Base-by-base conservation (phyloP, 768 basidiomycete species). In the Collybiopsis confluens region DNA sequence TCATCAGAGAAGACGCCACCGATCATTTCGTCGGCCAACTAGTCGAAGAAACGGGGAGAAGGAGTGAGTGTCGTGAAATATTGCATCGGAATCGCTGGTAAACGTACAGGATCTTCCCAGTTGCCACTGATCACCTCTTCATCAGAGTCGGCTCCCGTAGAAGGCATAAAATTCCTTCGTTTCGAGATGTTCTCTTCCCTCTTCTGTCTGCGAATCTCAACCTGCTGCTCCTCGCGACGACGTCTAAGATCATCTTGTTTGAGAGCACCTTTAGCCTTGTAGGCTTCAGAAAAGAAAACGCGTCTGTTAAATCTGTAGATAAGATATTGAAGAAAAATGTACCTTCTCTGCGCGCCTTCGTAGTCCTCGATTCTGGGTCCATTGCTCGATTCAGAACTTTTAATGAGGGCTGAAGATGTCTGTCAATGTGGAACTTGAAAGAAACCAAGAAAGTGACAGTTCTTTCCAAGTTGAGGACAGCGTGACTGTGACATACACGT, bases 101-200 rank as follows among this genome's bases (percentile, higher is more conserved):
- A 54, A 74, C 79, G 56, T 65, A 92, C 92, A 56, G 88, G 86
- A 64, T 85, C 77, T 68, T 93, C 88, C 88, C 90, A 92, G 55
- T 67, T 76, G 62, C 80, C 81, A 61, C 75, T 68, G 56, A 79
- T 72, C 62, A 84, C 78, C 66, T 96, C 94, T 58, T 98, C 96
- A 81, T 98, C 96, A 50, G 94, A 97, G 66, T 98, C 96, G 56
- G 72, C 76, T 54, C 78, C 75, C 45, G 81, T 71, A 24, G 82
- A 78, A 33, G 92, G 85, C 54, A 93, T 79, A 67, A 96, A 91
- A 71, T 98, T 98, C 58, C 97, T 80, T 70, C 97, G 82, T 79
- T 99, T 99, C 56, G 95, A 91, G 58, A 98, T 95, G 69, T 94
- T 95, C 72, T 99, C 97, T 69, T 99, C 97, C 62, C 97, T 81